Base-by-base conservation (phyloP, 345 rosid genomes). In the Linum usitatissimum region DNA sequence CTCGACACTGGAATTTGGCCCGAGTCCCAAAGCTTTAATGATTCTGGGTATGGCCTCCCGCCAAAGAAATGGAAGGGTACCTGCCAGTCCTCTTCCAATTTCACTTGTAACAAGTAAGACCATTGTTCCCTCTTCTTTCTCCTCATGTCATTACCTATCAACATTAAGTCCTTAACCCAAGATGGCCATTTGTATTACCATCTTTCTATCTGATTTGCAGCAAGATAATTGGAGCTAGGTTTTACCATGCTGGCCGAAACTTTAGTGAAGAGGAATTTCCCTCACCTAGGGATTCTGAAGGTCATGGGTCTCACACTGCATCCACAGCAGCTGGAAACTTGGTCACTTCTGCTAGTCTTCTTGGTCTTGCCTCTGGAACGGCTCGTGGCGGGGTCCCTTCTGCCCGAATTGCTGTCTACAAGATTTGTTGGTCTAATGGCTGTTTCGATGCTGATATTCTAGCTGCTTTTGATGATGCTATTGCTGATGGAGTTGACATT, bases 41-140 rank as follows among this genome's bases (percentile, higher is more conserved):
- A 53, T 53, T 15, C 18, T 15, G 56, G 56, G 8, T 19, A 15
- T 53, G 56, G 56, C 56, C 56, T n/a, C 10, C 19, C 56, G 2
- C 56, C 56, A 15, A 9, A 17, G 21, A 53, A 53, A 53, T 53
- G 56, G 19, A 2, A 53, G 17, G 56, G 56, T 17, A 15, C n/a
- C 18, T 53, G 56, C 21, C 56, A 53, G 12, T 8, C 8, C 56
- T 8, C 0, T 53, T 19, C 18, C 18, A 53, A 53, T 53, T 53
- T 53, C 56, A 53, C 56, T 15, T 53, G 56, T n/a, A 53, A 53
- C 56, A 53, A 53, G 56, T 53, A 53, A 53, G 19, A 7, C 48
- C 6, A 40, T 6, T 2, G 8, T 3, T 53, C 3, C 21, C 17
- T 6, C 17, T 53, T 53, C 18, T 53, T 53, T 15, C 56, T 2